Evolutionary conservation across 73 alveolate genomes (phyloP).

Genomic region (Paramecium sonneborni): DNA sequence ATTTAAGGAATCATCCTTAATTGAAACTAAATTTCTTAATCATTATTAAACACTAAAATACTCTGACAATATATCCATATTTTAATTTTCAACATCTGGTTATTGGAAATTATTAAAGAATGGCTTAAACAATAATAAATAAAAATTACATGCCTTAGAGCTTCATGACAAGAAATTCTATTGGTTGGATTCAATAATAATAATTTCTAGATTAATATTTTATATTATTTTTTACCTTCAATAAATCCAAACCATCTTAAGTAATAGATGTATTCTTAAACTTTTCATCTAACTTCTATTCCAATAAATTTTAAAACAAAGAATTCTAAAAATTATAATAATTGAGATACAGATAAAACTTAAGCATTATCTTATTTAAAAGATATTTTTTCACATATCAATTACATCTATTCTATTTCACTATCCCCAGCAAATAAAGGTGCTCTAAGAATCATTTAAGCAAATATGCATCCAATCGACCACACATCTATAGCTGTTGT

Average conservation of each 20-base stretch:
- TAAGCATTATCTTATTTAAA: not conserved
- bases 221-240: not conserved
- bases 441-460: conserved; percentile 83
- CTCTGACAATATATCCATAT: conserved; percentile 2
- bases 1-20: not conserved
- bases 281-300: not conserved
- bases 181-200: not conserved
- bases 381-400: not conserved
- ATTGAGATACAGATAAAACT: not conserved
- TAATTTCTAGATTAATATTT: not conserved
- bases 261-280: not conserved
- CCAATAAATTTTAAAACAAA: not conserved
- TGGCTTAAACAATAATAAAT: not conserved
- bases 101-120: not conserved
- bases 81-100: not conserved
- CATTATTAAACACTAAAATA: not conserved
- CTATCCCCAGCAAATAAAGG: conserved; percentile 86
- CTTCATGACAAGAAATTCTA: conserved; percentile 19
- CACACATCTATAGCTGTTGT: conserved; percentile 92
- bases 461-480: conserved; percentile 95
- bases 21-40: not conserved
- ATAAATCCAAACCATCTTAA: conserved; percentile 27
- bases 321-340: not conserved
- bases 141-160: not conserved
- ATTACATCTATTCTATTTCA: conserved; percentile 71